These are phyloP conservation scores for Helicostylum pulchrum DNA, from an alignment of 192 early-diverging fungal genomes.

Conservation along the genomic window DNA sequence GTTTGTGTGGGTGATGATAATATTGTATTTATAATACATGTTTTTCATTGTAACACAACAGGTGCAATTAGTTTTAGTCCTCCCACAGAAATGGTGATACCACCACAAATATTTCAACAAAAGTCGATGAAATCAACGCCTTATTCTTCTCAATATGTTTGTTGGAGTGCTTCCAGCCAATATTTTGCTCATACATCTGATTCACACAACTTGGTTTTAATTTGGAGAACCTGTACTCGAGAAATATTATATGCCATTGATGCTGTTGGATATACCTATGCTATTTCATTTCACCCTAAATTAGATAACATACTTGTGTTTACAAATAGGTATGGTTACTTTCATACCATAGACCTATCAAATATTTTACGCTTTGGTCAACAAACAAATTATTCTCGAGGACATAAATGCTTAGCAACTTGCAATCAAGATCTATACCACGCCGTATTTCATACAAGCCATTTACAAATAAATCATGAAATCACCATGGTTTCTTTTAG, in stretches of 20 bases:
- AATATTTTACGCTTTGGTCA: conserved; percentile 18
- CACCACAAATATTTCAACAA: conserved; percentile 5
- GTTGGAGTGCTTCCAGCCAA: conserved; percentile 41
- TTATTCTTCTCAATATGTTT: conserved; percentile 42
- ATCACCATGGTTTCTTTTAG: conserved; percentile 50
- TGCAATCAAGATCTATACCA: background rate
- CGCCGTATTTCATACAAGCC: conserved; percentile 4
- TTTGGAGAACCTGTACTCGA: conserved; percentile 40
- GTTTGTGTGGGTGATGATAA: conserved; percentile 42
- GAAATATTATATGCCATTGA: conserved; percentile 43
- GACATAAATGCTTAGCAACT: background rate
- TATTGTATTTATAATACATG: conserved; percentile 32
- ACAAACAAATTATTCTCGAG: background rate
- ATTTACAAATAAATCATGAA: conserved; percentile 38
- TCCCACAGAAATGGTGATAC: conserved; percentile 16
- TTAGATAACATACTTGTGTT: conserved; percentile 41
- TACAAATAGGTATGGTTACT: conserved; percentile 48
- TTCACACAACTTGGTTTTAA: conserved; percentile 31
- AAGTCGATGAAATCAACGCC: background rate
- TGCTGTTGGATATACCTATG: conserved; percentile 37
- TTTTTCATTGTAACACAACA: conserved; percentile 19
- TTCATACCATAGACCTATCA: conserved; percentile 46
- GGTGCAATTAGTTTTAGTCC: conserved; percentile 14
- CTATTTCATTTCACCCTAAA: conserved; percentile 42
- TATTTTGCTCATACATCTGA: conserved; percentile 52